Percentiles rank a stretch among this genome's conserved stretches.
Evolutionary conservation across 805 yeast species (phyloP).

Genomic region (Candida glaebosa): DNA sequence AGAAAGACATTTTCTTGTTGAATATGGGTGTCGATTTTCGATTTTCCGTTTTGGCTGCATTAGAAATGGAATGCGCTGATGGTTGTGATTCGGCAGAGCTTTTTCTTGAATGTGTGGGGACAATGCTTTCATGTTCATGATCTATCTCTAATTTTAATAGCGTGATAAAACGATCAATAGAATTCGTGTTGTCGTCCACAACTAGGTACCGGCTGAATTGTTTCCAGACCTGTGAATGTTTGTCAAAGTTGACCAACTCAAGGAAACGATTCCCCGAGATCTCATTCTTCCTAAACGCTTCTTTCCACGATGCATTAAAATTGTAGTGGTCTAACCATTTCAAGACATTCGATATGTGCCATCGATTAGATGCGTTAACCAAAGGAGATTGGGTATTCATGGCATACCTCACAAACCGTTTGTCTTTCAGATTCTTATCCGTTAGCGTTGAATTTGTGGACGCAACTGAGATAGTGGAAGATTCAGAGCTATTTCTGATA

Average conservation of each 20-base stretch:
- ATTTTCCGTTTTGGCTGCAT: constrained; percentile 20
- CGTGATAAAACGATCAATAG: constrained; percentile 47
- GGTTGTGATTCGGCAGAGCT: constrained; percentile 12
- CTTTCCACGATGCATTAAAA: constrained; percentile 75
- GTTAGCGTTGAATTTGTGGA: constrained; percentile 30
- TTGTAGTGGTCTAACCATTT: constrained; percentile 66
- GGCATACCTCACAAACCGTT: constrained; percentile 40
- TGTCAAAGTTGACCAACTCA: constrained; percentile 64
- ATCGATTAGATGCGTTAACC: constrained; percentile 32
- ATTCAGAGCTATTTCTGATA: constrained; percentile 31
- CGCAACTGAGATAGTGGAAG: constrained; percentile 29
- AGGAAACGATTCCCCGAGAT: constrained; percentile 63
- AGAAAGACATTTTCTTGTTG: constrained; percentile 18
- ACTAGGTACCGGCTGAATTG: constrained; percentile 31
- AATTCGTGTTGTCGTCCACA: constrained; percentile 44
- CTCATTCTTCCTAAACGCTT: constrained; percentile 53
- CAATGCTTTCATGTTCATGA: constrained; percentile 2
- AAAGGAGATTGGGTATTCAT: constrained; percentile 32
- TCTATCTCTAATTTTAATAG: constrained; percentile 16
- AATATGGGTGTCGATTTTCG: constrained; percentile 32
- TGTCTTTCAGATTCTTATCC: constrained; percentile 30
- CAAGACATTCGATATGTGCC: constrained; percentile 68
- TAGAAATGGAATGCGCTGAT: constrained; percentile 3
- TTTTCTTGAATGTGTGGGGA: constrained; percentile 4
- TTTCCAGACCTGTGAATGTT: constrained; percentile 42